A percentile compares a stretch with the other conserved stretches of the same genome.
phyloP scores from a whole-genome alignment of 306 rosid species.

The Alnus glutinosa region DNA sequence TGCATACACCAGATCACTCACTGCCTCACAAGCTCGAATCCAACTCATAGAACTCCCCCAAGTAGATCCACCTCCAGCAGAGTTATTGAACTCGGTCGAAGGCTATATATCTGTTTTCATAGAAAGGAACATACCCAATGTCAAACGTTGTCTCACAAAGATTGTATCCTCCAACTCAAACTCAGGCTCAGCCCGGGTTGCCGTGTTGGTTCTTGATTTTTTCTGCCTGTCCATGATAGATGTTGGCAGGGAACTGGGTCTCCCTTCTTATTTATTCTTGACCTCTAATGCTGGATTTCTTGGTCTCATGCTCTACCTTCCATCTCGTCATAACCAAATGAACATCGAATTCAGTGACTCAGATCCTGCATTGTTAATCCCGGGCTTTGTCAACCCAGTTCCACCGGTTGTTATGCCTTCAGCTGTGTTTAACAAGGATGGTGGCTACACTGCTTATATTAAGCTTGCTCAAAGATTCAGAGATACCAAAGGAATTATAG shows the following conservation, averaged over 20 bases:
- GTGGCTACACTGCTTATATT: constrained; percentile 44
- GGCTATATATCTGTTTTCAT: constrained; percentile 27
- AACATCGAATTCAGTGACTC: constrained; percentile 31
- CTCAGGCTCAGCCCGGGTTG: not conserved
- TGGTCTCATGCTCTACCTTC: constrained; percentile 36
- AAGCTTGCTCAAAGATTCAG: constrained; percentile 40
- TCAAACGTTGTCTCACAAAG: constrained; percentile 16
- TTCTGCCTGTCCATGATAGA: constrained; percentile 49
- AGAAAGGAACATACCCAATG: constrained; percentile 29
- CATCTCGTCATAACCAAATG: constrained; percentile 19
- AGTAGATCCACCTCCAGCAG: constrained; percentile 36
- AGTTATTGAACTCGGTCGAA: constrained; percentile 24
- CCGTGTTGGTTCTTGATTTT: constrained; percentile 52
- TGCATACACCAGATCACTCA: constrained; percentile 40
- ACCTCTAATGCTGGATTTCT: constrained; percentile 46
- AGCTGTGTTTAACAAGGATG: constrained; percentile 35
- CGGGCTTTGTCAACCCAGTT: constrained; percentile 43
- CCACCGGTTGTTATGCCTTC: constrained; percentile 44
- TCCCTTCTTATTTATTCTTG: constrained; percentile 49
- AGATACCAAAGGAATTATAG: constrained; percentile 55
- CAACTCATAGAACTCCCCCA: constrained; percentile 48
- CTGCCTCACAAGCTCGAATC: constrained; percentile 40
- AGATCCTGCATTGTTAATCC: constrained; percentile 35
- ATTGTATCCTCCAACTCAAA: constrained; percentile 29
- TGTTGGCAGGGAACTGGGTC: constrained; percentile 46